Evolutionary conservation across 305 asterid species (phyloP).

Genomic region (Lippia alba): DNA sequence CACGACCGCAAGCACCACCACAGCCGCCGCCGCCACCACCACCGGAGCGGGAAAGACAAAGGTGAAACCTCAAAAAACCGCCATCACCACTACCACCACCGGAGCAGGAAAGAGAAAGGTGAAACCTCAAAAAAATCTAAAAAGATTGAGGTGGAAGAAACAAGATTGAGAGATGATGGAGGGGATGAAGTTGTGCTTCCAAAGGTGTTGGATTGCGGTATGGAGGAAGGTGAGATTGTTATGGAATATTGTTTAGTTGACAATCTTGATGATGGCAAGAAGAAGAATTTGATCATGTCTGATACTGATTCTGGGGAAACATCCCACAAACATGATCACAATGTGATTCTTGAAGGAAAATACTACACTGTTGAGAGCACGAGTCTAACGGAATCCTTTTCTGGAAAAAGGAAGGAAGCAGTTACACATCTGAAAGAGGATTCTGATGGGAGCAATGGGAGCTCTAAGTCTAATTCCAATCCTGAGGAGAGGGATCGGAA

Average conservation of each 20-base stretch:
- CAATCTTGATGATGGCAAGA: slow-evolving; percentile 37
- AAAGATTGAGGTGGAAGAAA: slow-evolving; percentile 39
- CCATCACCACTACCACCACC: slow-evolving; percentile 60
- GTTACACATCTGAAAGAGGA: slow-evolving; percentile 42
- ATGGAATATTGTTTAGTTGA: slow-evolving; percentile 57
- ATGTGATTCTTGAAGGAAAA: slow-evolving; percentile 31
- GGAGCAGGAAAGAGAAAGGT: slow-evolving; percentile 60
- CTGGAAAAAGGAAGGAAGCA: slow-evolving; percentile 49
- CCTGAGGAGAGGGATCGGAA: slow-evolving; percentile 40
- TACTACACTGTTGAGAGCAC: slow-evolving; percentile 43
- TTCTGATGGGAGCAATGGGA: slow-evolving; percentile 47
- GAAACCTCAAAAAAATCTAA: slow-evolving; percentile 28
- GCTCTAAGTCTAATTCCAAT: slow-evolving; percentile 41
- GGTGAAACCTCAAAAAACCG: slow-evolving; percentile 71
- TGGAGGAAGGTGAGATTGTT: slow-evolving; percentile 97
- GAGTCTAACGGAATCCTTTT: slow-evolving; percentile 40
- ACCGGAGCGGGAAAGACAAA: too few species aligned
- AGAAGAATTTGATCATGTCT: slow-evolving; percentile 42
- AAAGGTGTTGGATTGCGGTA: slow-evolving; percentile 59
- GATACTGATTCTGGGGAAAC: slow-evolving; percentile 59
- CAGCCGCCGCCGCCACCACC: slow-evolving; percentile 82
- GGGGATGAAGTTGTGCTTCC: slow-evolving; percentile 39
- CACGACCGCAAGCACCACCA: slow-evolving; percentile 64
- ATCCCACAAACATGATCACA: slow-evolving; percentile 34
- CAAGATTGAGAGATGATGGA: slow-evolving; percentile 35